Evolutionary conservation across 2,329 filamentous ascomycete genomes (phyloP).

Genomic region (Sporothrix inflata): DNA sequence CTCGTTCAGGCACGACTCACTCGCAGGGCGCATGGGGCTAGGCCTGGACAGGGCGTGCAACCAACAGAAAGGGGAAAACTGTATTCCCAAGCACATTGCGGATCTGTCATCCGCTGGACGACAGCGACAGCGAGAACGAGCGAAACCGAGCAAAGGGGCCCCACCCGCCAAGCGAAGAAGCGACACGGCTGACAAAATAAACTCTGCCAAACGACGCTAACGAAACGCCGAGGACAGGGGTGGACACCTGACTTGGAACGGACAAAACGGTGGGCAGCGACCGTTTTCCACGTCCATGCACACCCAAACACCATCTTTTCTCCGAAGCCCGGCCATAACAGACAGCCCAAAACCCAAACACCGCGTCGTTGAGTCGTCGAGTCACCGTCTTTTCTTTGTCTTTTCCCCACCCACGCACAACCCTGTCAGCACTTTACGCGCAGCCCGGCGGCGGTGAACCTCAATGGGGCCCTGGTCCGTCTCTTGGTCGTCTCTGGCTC

Average conservation of each 20-base stretch:
- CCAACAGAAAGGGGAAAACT: slow-evolving; percentile 1
- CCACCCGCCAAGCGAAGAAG: slow-evolving; percentile 11
- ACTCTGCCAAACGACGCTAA: slow-evolving; percentile 18
- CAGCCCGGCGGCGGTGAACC: slow-evolving; percentile 14
- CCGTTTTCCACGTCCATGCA: not conserved
- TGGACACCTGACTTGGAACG: not conserved
- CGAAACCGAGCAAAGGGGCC: not conserved
- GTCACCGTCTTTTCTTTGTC: slow-evolving; percentile 3
- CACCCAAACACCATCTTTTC: not conserved
- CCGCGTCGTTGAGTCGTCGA: not conserved
- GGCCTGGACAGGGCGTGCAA: not conserved
- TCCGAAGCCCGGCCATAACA: slow-evolving; percentile 18
- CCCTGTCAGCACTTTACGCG: not conserved
- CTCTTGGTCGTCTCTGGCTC: not conserved
- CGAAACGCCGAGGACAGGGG: not conserved
- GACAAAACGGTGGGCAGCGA: not conserved
- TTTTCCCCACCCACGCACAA: no score
- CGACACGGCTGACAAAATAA: slow-evolving; percentile 29
- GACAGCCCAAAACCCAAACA: not conserved
- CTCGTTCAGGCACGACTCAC: slow-evolving; percentile 14
- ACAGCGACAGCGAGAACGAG: slow-evolving; percentile 18
- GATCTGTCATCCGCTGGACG: slow-evolving; percentile 22
- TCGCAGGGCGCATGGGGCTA: not conserved
- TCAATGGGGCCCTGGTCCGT: slow-evolving; percentile 9
- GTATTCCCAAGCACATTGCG: slow-evolving; percentile 12